Base-by-base conservation (phyloP, 805 yeast species). In the Priceomyces carsonii region DNA sequence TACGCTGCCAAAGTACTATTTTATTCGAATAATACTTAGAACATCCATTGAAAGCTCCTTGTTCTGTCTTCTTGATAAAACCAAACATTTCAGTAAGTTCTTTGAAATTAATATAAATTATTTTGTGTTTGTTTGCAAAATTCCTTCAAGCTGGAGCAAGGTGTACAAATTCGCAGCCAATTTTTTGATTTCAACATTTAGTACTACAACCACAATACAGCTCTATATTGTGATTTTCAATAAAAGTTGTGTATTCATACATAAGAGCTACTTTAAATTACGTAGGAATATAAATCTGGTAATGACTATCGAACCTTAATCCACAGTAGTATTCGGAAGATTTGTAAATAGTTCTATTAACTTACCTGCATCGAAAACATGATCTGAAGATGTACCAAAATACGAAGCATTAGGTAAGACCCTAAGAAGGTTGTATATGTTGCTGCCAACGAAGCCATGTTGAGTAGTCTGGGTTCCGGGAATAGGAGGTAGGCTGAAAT, bases 351-450 rank as follows among this genome's bases (percentile, higher is more conserved):
- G 44, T 36, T 66, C 65, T 7, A 76, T 79, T 31, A 82, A 60
- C 45, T 75, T 79, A 12, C 63, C 64, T 17, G 76, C 60, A 54
- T 80, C 77, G 50, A 84, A 82, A 3, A 73, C 60, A 17, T 71
- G 72, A 8, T 75, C 75, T 8, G 66, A 63, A 1, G 61, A 57
- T 6, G 56, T 55, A 5, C 72, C 72, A 51, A 80, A 80, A 38
- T 75, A 71, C 1, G 75, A 66, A 0, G 83, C 71, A 38, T 76
- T 77, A 7, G 91, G 91, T 29, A 84, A 65, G 2, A 73, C 66
- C 35, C 81, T 63, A 29, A 82, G 57, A 26, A 82, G 53, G 31
- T 73, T 73, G 50, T 59, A 55, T 16, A 60, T 51, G 8, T 56
- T 50, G 26, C 53, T 57, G 4, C 67, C 66, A 16, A 63, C 61